Evolutionary conservation across 176 grass and related monocot genomes (phyloP).

Genomic region (Aechmea fasciata): DNA sequence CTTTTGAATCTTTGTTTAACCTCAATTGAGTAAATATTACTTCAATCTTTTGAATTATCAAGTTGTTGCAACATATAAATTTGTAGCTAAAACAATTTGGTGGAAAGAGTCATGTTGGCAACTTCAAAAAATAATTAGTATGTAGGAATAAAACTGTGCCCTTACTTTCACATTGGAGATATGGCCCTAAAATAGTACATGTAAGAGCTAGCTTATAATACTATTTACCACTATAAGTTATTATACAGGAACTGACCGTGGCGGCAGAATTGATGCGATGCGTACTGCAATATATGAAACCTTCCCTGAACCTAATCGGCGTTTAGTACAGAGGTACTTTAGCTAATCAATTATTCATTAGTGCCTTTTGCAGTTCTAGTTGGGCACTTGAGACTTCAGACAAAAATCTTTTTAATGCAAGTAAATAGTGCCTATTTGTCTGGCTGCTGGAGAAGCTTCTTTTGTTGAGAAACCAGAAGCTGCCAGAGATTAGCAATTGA

Average conservation of each 20-base stretch:
- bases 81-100: neutral
- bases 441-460: too few relatives aligned
- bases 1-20: too few relatives aligned
- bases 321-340: constrained; percentile 73
- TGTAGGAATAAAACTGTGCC: neutral
- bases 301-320: constrained; percentile 85
- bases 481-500: too few relatives aligned
- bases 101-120: neutral
- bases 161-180: neutral
- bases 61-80: too few relatives aligned
- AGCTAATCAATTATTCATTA: constrained; percentile 17
- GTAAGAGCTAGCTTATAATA: constrained; percentile 9
- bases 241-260: constrained; percentile 57
- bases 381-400: neutral
- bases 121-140: neutral
- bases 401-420: too few relatives aligned
- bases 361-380: neutral
- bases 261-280: constrained; percentile 63
- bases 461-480: too few relatives aligned
- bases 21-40: too few relatives aligned
- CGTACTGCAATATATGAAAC: constrained; percentile 72
- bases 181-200: constrained; percentile 9
- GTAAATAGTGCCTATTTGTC: too few relatives aligned
- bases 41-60: too few relatives aligned
- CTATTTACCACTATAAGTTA: constrained; percentile 19